Evolutionary conservation across 2,329 filamentous ascomycete genomes (phyloP).

Genomic region (Neofusicoccum parvum): DNA sequence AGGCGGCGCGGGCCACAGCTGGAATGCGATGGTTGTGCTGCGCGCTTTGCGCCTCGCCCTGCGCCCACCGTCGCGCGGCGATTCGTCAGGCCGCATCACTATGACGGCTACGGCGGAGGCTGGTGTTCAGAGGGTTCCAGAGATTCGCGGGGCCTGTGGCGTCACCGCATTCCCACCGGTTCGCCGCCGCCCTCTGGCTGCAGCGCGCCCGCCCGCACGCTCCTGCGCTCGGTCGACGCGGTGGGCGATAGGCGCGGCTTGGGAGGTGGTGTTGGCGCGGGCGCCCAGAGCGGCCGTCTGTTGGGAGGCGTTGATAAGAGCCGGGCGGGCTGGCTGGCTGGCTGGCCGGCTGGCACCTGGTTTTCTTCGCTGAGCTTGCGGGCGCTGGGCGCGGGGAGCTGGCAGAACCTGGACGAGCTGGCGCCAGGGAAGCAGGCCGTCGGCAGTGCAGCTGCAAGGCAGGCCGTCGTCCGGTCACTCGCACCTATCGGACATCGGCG

Average conservation of each 20-base stretch:
- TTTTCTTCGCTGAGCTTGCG: constrained; percentile 4
- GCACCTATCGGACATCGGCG: constrained; percentile 4
- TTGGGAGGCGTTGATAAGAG: neutral
- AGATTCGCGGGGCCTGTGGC: neutral
- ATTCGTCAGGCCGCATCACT: too few relatives aligned
- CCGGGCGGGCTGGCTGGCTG: neutral
- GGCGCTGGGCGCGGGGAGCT: neutral
- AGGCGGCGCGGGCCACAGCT: too few relatives aligned
- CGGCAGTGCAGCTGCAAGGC: neutral
- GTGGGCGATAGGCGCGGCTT: neutral
- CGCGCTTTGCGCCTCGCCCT: too few relatives aligned
- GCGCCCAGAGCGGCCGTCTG: neutral
- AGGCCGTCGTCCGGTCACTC: neutral
- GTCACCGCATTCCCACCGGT: neutral
- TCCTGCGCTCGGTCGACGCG: neutral
- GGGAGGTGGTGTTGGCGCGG: neutral
- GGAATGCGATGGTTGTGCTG: too few relatives aligned
- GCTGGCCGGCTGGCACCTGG: too few relatives aligned
- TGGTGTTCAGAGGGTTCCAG: neutral
- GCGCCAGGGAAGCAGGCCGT: neutral
- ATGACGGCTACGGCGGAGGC: too few relatives aligned
- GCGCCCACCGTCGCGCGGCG: too few relatives aligned
- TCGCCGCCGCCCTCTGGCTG: neutral
- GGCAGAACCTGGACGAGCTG: neutral
- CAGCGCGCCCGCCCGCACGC: neutral